Conservation (phyloP, 331 rosid species). For the Acacia concinna region DNA sequence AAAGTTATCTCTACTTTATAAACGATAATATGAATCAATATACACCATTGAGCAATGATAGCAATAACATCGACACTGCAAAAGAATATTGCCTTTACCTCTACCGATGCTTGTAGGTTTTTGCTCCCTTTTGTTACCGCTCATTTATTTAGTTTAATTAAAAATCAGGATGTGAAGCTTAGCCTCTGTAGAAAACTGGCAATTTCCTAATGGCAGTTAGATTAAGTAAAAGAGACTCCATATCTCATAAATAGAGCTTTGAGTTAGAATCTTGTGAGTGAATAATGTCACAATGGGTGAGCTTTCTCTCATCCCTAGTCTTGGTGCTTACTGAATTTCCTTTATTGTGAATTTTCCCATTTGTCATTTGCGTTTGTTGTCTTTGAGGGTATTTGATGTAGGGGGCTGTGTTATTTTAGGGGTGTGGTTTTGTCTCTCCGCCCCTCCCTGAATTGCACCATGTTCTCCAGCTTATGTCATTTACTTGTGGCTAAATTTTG, state of each 20-base stretch:
- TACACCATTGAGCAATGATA: background rate
- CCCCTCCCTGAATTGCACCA: conserved; percentile 13
- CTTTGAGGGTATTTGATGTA: background rate
- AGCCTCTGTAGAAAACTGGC: background rate
- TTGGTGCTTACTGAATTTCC: conserved; percentile 1
- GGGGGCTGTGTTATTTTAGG: background rate
- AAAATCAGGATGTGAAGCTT: background rate
- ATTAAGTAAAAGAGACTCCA: background rate
- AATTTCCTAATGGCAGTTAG: background rate
- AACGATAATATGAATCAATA: background rate
- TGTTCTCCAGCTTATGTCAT: conserved; percentile 7
- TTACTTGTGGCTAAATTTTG: conserved; percentile 13
- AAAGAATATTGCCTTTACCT: background rate
- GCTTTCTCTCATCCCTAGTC: background rate
- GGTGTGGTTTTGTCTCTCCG: background rate
- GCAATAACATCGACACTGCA: background rate
- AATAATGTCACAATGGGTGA: background rate
- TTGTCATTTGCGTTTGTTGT: conserved; percentile 1
- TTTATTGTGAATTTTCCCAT: background rate
- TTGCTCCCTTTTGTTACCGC: background rate
- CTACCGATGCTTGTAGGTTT: background rate
- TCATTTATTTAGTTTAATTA: background rate
- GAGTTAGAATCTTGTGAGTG: background rate
- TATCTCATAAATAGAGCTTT: background rate
- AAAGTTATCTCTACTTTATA: background rate